Conservation (phyloP, 1,139 yeast species). For the Diutina mesorugosa region DNA sequence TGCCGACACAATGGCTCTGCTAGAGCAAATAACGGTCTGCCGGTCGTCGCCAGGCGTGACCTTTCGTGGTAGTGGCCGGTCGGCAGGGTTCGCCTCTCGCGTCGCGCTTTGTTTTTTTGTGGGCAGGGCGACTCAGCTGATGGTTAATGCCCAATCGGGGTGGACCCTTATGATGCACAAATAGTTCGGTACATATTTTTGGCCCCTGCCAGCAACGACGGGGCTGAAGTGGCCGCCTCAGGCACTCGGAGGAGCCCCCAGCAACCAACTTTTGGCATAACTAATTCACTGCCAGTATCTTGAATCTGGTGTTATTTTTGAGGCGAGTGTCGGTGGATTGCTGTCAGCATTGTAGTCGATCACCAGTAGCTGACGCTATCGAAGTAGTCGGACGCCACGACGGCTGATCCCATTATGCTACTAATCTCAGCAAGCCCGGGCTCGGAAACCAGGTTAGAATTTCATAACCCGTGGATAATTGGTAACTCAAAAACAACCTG, state of each 20-base stretch:
- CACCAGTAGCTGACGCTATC: neutral
- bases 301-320: neutral
- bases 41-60: neutral
- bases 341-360: neutral
- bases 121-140: no score
- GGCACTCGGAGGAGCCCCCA: no score
- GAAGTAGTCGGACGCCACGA: neutral
- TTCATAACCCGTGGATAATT: neutral
- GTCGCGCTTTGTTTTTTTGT: no score
- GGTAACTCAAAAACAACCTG: neutral
- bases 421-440: neutral
- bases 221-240: neutral
- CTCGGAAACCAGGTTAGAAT: no score
- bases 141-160: neutral
- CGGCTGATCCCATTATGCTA: neutral
- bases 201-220: neutral
- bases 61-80: no score
- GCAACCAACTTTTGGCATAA: no score
- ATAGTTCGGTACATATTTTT: neutral
- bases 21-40: neutral
- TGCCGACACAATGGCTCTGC: neutral
- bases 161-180: neutral
- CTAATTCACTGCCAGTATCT: no score
- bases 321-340: neutral
- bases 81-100: no score